Conservation (phyloP, 371 early-diverging fungal genomes). For the Mucor indicus region DNA sequence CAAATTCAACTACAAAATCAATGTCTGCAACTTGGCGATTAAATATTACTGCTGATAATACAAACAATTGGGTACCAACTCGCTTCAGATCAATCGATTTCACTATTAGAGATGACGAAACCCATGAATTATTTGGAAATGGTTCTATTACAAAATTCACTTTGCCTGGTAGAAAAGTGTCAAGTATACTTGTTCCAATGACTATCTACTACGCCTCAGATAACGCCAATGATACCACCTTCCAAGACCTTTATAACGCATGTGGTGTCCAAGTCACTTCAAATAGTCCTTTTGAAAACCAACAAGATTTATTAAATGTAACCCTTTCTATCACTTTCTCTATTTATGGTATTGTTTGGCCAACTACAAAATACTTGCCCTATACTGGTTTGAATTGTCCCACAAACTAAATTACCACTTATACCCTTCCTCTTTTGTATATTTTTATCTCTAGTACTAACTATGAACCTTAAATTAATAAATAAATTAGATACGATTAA, state of each 20-base stretch:
- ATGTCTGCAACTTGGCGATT: constrained; percentile 22
- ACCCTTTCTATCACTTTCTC: constrained; percentile 24
- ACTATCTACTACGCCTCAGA: constrained; percentile 18
- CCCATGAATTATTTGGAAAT: constrained; percentile 11
- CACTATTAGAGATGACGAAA: constrained; percentile 14
- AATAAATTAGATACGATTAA: too few relatives aligned
- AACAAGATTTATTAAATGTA: constrained; percentile 22
- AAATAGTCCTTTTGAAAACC: constrained; percentile 11
- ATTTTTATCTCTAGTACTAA: neutral
- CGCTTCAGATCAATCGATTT: constrained; percentile 16
- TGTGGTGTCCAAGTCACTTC: constrained; percentile 26
- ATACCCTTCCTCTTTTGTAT: neutral
- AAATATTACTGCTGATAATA: constrained; percentile 27
- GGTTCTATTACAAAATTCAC: constrained; percentile 5
- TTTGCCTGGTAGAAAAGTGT: constrained; percentile 5
- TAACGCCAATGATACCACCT: constrained; percentile 26
- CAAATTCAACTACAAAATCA: constrained; percentile 15
- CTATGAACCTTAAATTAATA: too few relatives aligned
- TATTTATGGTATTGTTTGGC: constrained; percentile 38
- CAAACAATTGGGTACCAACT: constrained; percentile 32
- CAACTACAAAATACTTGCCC: constrained; percentile 16
- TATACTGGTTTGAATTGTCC: constrained; percentile 19
- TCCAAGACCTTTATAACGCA: constrained; percentile 33
- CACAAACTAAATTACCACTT: constrained; percentile 5
- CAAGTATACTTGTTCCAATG: constrained; percentile 8